Evolutionary conservation across 83 land plant genomes (phyloP).

Genomic region (Picea engelmannii): DNA sequence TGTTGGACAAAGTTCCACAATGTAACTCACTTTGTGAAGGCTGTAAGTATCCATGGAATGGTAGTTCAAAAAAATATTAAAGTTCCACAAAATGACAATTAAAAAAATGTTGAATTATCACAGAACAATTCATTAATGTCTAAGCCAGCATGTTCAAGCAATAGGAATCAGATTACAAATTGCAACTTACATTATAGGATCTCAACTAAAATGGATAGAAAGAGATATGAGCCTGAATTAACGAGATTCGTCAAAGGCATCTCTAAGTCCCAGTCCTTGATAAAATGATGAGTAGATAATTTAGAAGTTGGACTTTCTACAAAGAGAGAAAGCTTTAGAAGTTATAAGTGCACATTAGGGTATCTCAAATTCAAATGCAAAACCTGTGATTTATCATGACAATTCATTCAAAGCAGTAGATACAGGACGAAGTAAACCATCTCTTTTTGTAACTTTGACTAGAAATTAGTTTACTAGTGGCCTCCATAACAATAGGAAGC

Average conservation of each 20-base stretch:
- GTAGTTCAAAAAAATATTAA: constrained; percentile 34
- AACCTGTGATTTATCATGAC: constrained; percentile 41
- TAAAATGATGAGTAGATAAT: constrained; percentile 39
- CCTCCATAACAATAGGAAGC: constrained; percentile 18
- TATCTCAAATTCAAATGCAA: constrained; percentile 24
- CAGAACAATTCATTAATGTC: neutral
- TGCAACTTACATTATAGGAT: constrained; percentile 13
- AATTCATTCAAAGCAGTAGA: constrained; percentile 61
- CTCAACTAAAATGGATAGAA: constrained; percentile 27
- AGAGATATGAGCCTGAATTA: constrained; percentile 8
- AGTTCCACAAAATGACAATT: constrained; percentile 36
- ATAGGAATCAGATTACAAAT: constrained; percentile 19
- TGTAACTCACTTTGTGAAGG: constrained; percentile 28
- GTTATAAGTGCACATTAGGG: constrained; percentile 26
- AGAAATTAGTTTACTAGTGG: constrained; percentile 13
- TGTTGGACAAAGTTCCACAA: constrained; percentile 44
- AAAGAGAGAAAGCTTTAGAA: constrained; percentile 37
- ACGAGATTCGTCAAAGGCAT: constrained; percentile 16
- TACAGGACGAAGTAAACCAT: constrained; percentile 32
- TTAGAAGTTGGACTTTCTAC: constrained; percentile 23
- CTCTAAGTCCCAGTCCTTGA: constrained; percentile 14
- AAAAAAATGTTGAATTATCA: constrained; percentile 25
- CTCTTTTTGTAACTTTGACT: constrained; percentile 3
- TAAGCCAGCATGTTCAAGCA: constrained; percentile 1
- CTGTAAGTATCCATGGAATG: constrained; percentile 18